Percentiles rank a stretch among this genome's conserved stretches.
Conservation (phyloP, 2,329 filamentous ascomycete species). For the Hymenoscyphus fructigenus region DNA sequence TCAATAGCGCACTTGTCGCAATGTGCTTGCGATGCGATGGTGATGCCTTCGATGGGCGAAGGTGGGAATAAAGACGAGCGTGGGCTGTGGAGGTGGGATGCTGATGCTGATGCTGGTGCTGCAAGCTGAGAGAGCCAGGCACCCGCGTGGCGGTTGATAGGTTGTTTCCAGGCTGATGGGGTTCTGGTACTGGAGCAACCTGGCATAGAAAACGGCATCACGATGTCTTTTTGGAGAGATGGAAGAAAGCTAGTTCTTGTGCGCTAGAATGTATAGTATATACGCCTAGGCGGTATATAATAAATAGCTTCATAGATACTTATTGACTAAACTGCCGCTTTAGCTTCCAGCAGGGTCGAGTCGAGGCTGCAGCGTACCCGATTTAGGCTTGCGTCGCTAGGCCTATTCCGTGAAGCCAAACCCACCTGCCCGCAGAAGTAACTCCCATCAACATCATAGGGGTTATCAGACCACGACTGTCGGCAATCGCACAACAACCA, state of each 20-base stretch:
- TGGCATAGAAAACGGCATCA: background rate
- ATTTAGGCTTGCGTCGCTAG: too few relatives aligned
- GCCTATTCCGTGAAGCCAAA: too few relatives aligned
- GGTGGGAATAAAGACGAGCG: too few relatives aligned
- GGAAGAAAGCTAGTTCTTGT: too few relatives aligned
- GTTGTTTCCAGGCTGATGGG: background rate
- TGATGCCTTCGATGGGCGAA: background rate
- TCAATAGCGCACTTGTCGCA: conserved; percentile 9
- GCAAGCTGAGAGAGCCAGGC: background rate
- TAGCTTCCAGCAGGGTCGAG: too few relatives aligned
- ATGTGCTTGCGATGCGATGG: conserved; percentile 2
- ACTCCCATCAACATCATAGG: conserved; percentile 1
- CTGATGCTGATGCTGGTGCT: background rate
- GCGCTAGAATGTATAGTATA: too few relatives aligned
- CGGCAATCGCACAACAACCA: background rate
- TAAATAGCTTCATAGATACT: too few relatives aligned
- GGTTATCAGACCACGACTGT: background rate
- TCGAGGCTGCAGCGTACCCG: too few relatives aligned
- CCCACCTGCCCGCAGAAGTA: background rate
- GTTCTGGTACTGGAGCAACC: background rate
- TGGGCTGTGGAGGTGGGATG: too few relatives aligned
- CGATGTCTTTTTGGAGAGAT: too few relatives aligned
- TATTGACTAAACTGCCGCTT: too few relatives aligned
- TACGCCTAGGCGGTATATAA: too few relatives aligned
- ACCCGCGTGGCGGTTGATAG: background rate